Conservation (phyloP, 2,329 filamentous ascomycete species). For the Botrytis byssoidea region DNA sequence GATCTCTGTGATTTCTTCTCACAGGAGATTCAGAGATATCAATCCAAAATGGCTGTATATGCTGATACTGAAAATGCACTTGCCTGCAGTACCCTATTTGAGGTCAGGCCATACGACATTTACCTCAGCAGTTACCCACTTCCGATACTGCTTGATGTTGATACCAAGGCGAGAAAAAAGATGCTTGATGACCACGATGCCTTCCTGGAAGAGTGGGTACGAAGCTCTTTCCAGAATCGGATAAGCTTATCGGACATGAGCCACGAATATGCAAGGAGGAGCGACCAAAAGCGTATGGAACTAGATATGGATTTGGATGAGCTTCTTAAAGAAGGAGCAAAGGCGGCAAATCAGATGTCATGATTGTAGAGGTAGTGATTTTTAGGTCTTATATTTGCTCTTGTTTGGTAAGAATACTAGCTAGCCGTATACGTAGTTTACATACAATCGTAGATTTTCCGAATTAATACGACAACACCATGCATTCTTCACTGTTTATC, state of each 20-base stretch:
- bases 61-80: conserved; percentile 12
- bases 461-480: neutral
- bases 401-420: neutral
- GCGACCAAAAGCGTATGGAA: neutral
- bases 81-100: conserved; percentile 9
- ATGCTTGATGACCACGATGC: conserved; percentile 6
- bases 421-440: neutral
- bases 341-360: neutral
- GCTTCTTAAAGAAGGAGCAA: conserved; percentile 3
- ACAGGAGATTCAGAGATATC: conserved; percentile 1
- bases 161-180: neutral
- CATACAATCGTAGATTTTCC: neutral
- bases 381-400: neutral
- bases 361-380: neutral
- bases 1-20: conserved; percentile 15
- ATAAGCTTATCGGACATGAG: conserved; percentile 14
- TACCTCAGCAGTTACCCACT: conserved; percentile 6
- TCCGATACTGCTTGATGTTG: conserved; percentile 3
- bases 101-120: conserved; percentile 5
- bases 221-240: neutral
- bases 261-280: neutral
- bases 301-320: conserved; percentile 9
- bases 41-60: conserved; percentile 1
- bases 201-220: conserved; percentile 11
- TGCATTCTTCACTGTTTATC: neutral